Evolutionary conservation across 2,329 filamentous ascomycete species (phyloP), one percentile per base, ranked within the genome.

Genomic region (Venturia oleaginea): DNA sequence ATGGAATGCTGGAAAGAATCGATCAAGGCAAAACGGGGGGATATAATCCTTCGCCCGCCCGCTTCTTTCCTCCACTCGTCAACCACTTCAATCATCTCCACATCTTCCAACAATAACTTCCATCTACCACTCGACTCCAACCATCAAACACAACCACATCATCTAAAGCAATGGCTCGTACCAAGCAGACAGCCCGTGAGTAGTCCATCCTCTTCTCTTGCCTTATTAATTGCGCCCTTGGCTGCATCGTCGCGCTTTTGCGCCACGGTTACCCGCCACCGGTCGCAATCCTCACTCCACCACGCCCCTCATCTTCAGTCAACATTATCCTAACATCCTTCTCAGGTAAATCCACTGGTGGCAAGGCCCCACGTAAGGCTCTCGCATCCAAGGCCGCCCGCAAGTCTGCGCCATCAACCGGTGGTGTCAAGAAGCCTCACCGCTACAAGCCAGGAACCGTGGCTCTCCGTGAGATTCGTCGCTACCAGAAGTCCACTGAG

Each of bases 331-430:
- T 61, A 46, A 55, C 59, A 48, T 38, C 46, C 66, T 34, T 65
- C 66, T 77, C 74, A 86, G 85, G 86, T 79, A 89, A 96, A 82
- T 86, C 84, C 76, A 86, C 84, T 77, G 85, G 85, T 86, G 85
- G 85, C 82, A 88, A 88, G 80, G 85, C 85, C 75, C 85, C 85
- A 72, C 84, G 85, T 81, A 99, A 99, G 91, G 92, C 97, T 87
- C 92, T 97, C 76, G 93, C 93, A 74, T 96, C 92, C 85, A 97
- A 97, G 90, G 94, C 93, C 71, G 93, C 94, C 75, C 92, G 94
- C 84, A 99, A 99, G 88, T 92, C 89, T 74, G 93, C 94, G 67
- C 94, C 94, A 72, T 96, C 92, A 68, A 97, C 94, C 78, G 94
- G 93, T 75, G 79, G 79, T 80, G 79, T 81, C 77, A 81, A 81